Base-by-base conservation (phyloP, 768 basidiomycete species). In the Auricularia cornea region DNA sequence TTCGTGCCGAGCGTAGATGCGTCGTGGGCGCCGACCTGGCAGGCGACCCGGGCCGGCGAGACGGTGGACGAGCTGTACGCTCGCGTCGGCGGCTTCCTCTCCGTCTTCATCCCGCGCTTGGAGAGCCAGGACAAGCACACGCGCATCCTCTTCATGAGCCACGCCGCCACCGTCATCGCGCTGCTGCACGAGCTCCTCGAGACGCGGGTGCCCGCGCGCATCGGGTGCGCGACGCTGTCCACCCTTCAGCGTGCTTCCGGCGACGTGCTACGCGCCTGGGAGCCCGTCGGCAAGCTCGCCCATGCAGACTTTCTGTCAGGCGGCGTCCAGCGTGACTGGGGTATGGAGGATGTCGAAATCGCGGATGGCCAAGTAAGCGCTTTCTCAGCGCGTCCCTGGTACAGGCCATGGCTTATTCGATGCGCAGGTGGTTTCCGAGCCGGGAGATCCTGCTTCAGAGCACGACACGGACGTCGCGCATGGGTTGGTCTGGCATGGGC, bases 221-320 rank as follows among this genome's bases (percentile, higher is more conserved):
- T 86, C 1, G 90, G 89, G n/a, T 91, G 89, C 68, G 90, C 90
- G 68, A 84, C 89, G 2, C 62, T 94, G 62, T 84, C 87, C 0
- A 67, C 63, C 23, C 32, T 70, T 23, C 54, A 62, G 23, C 59
- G 65, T 18, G n/a, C 26, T 81, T 83, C 70, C 73, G 63, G 35
- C 3, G 65, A 66, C 18, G 69, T 75, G 2, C 62, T 80, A 16
- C 83, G 80, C 3, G 73, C 65, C 3, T 87, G 88, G 84, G 72
- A 77, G 59, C 71, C 79, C 4, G 68, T 70, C 38, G 67, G 66
- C 26, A 70, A 69, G 33, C 68, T 90, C 29, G 87, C 80, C 0
- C 83, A 85, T 59, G 86, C 83, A 1, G 68, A 72, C 1, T 86
- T 89, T 71, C 73, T 90, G 41, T 78, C 79, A 30, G 83, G 82